Conservation (phyloP, 768 basidiomycete genomes). For the Dendrothele bispora region DNA sequence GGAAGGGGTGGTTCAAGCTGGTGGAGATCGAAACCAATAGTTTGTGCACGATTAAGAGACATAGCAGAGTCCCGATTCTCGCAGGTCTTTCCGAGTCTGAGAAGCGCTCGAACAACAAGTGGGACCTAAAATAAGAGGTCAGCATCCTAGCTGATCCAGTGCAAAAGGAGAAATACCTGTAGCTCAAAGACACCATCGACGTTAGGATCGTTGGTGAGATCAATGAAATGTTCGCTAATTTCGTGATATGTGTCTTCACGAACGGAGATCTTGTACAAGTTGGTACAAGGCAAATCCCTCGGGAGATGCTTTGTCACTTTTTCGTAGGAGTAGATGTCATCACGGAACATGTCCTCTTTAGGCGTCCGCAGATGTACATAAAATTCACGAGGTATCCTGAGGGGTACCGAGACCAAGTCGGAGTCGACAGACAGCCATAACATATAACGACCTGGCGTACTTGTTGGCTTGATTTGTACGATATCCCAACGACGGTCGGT, state of each 20-base stretch:
- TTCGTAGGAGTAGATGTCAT: conserved; percentile 67
- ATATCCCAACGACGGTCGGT: conserved; percentile 85
- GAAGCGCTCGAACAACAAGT: conserved; percentile 73
- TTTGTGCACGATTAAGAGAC: conserved; percentile 81
- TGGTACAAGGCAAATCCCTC: conserved; percentile 68
- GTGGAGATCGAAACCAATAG: conserved; percentile 76
- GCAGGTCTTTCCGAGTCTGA: conserved; percentile 86
- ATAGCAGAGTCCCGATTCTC: conserved; percentile 59
- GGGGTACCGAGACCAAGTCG: conserved; percentile 73
- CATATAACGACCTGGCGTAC: conserved; percentile 76
- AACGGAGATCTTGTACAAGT: conserved; percentile 83
- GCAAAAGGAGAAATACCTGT: conserved; percentile 54
- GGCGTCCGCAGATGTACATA: conserved; percentile 86
- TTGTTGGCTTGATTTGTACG: conserved; percentile 81
- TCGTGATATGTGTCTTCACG: conserved; percentile 82
- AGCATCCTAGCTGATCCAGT: not conserved
- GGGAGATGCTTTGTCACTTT: conserved; percentile 80
- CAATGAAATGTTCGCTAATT: conserved; percentile 88
- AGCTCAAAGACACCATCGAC: conserved; percentile 94
- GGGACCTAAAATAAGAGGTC: conserved; percentile 58
- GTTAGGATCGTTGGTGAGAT: conserved; percentile 90
- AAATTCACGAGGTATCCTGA: conserved; percentile 89
- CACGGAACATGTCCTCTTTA: conserved; percentile 63
- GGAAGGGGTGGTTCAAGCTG: conserved; percentile 70
- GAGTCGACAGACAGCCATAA: conserved; percentile 87